Base-by-base conservation (phyloP, 768 basidiomycete genomes). In the Mycena indigotica region DNA sequence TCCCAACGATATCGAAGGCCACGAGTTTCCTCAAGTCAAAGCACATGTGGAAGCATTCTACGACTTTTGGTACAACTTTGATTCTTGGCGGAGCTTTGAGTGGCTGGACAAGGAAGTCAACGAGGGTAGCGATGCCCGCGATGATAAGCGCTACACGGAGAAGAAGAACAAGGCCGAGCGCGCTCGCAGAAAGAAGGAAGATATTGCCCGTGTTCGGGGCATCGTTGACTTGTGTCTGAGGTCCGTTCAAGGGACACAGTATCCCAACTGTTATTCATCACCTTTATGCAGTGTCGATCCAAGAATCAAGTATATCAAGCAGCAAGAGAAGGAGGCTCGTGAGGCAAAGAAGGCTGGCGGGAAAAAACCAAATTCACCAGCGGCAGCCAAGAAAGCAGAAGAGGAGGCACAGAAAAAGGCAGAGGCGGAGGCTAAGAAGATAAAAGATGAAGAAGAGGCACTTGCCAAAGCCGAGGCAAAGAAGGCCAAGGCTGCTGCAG, bases 1-100 rank as follows among this genome's bases (percentile, higher is more conserved):
- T 50, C 62, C 62, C 23, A 57, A 59, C 49, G 62, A 63, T 50
- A 60, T 63, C 32, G 26, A 35, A 32, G 62, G 58, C 6, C 62
- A 63, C 44, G 62, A 53, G 24, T 63, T 63, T n/a, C 46, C 58
- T 44, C 84, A 88, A 21, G 71, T 86, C 56, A 96, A 97, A 74
- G 82, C 84, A 63, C 83, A 84, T 55, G 95, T 98, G 53, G 92
- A 96, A 71, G 81, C 76, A 5, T 98, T 99, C 81, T 99, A 99
- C 79, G 91, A 98, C 73, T 97, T 96, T 74, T 99, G 95, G 94
- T 98, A 99, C 82, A 96, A 95, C 82, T 96, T 99, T 75, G 96
- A 98, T 73, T 92, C 89, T 64, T 99, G 96, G 96, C 81, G 96
- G 67, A 92, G 88, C 72, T 99, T 98, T 71, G 96, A 99, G 75